Base-by-base conservation (phyloP, 306 rosid species). In the Ochetophila trinervis region DNA sequence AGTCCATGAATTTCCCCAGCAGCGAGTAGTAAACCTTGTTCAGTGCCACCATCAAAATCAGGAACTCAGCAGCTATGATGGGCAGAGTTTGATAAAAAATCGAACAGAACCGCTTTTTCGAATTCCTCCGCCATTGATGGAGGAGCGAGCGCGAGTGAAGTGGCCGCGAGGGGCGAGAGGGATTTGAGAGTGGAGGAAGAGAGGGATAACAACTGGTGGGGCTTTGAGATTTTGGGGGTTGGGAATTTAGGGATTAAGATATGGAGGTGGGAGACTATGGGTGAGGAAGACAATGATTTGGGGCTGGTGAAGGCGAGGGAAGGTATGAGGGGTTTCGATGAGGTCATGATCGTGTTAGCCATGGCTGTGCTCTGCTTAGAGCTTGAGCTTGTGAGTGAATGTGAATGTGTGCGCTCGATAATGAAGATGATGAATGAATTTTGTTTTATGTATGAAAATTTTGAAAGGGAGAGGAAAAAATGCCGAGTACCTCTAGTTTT, bases 21-120 rank as follows among this genome's bases (percentile, higher is more conserved):
- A 96, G 99, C 44, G 80, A 60, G 86, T 75, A 94, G 81, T 81
- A 94, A 7, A 94, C 0, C 79, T 93, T 93, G 86, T 90, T 95
- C 52, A 93, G 70, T 0, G 87, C 97, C 14, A 93, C 72, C 98
- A 87, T 90, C 3, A 93, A 91, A 7, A 93, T 49, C 13, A 93
- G 78, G 62, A 93, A 90, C 65, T 93, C 86, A 1, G 50, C 91
- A 70, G 75, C 66, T 63, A 89, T 87, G 35, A 93, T 83, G 20
- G 97, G 99, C 14, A 93, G 80, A 5, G 99, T 93, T 49, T 90
- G 83, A 66, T 93, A 81, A 87, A n/a, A 93, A 93, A 63, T 93
- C 97, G 65, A 93, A 93, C 1, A 93, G 90, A 0, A 96, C 97
- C 2, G 96, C 97, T 70, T 90, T 90, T 69, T 90, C 99, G 1